Base-by-base conservation (phyloP, 2,329 filamentous ascomycete genomes). In the Stagonosporopsis cucurbitacearum region DNA sequence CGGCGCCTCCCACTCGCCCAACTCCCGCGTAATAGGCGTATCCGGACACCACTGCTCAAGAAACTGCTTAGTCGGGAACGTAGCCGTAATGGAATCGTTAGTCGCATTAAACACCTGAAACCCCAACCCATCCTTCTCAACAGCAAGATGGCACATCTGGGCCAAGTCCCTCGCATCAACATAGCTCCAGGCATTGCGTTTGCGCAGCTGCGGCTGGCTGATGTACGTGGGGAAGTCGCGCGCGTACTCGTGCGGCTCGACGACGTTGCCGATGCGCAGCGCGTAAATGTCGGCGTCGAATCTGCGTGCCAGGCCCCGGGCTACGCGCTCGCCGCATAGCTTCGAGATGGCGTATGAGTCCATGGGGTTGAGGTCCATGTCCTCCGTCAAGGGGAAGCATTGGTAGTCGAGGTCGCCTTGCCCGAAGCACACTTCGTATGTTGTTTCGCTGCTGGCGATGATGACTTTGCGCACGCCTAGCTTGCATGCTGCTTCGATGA, bases 31-130 rank as follows among this genome's bases (percentile, higher is more conserved):
- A 39, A 88, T 76, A 1, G 78, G 76, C 13, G 79, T 81, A 19
- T 79, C 73, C 0, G 84, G 84, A 50, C 77, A 81, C 9, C 72
- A 72, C 63, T 80, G 76, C 63, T 79, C 74, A 50, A 87, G 63
- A 54, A 86, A 84, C 53, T 83, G 77, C 39, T 73, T 74, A 0
- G 84, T 86, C 0, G 82, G 80, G 20, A 77, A 69, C 8, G 75
- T 79, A 3, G 81, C 81, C 0, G 85, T 88, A 44, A 87, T 87
- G 2, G 79, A 83, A 63, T 86, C 80, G 64, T 88, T 88, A 0
- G 84, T 86, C 1, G 84, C 85, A 65, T 88, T 88, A 71, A 88
- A 88, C 0, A 87, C 74, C 65, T 88, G 84, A 62, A 86, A 88
- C 0, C 85, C 85, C 9, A 88, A 64, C 0, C 82, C 84, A 64